These are phyloP conservation scores for Kuraishia floccosa DNA, from an alignment of 805 yeast species.

Conservation along the genomic window DNA sequence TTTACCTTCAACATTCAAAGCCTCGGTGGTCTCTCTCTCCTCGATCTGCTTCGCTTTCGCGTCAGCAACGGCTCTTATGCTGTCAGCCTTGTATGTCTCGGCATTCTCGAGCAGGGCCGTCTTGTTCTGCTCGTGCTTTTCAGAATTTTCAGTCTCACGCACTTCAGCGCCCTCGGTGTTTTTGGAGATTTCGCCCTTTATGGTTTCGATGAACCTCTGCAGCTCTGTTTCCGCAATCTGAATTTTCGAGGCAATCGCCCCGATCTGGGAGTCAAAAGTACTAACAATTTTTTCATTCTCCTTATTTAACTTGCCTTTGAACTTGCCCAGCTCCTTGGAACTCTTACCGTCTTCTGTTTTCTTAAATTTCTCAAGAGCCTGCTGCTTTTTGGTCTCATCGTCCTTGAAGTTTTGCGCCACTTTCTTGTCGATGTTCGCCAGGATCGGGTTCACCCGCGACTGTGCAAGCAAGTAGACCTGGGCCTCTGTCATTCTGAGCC, in stretches of 20 bases:
- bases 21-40: slow-evolving; percentile 17
- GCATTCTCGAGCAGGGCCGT: slow-evolving; percentile 29
- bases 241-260: slow-evolving; percentile 12
- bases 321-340: slow-evolving; percentile 24
- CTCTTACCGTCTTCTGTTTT: slow-evolving; percentile 15
- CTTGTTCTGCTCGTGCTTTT: slow-evolving; percentile 31
- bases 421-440: slow-evolving; percentile 36
- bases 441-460: slow-evolving; percentile 41
- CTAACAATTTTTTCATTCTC: slow-evolving; percentile 23
- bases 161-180: slow-evolving; percentile 30
- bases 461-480: slow-evolving; percentile 46
- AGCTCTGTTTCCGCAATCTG: slow-evolving; percentile 18
- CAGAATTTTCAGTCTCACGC: slow-evolving; percentile 36
- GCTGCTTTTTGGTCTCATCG: slow-evolving; percentile 11
- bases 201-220: slow-evolving; percentile 25
- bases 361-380: slow-evolving; percentile 20
- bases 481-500: slow-evolving; percentile 40
- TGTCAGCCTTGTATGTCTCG: slow-evolving; percentile 27
- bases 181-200: slow-evolving; percentile 29
- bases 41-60: slow-evolving; percentile 16
- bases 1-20: slow-evolving; percentile 27
- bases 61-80: slow-evolving; percentile 13
- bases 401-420: slow-evolving; percentile 26
- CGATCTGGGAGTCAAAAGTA: slow-evolving; percentile 12
- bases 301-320: slow-evolving; percentile 23